Base-by-base conservation (phyloP, 192 early-diverging fungal species). In the Coemansia sp. region DNA sequence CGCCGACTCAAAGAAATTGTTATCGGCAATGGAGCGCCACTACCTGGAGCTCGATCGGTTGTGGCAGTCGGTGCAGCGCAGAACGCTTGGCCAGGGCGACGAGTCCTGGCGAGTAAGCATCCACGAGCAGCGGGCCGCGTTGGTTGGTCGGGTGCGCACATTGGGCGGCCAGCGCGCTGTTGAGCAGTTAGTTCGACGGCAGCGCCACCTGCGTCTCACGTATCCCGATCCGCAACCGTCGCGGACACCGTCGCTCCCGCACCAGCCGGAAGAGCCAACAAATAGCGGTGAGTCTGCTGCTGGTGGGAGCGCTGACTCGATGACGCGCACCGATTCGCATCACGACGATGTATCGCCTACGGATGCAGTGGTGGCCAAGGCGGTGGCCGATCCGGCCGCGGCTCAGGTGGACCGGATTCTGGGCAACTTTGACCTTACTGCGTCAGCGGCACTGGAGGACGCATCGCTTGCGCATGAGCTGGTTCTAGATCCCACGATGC, bases 41-140 rank as follows among this genome's bases (percentile, higher is more conserved):
- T 81, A 81, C 40, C 52, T 81, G 21, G 78, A 81, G 62, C 74
- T 81, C 54, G 73, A 81, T 32, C 69, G 65, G 22, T 61, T 81
- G 36, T 76, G 78, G 78, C 78, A 76, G 58, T 69, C 78, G 16
- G 78, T 81, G 18, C 78, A 81, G 70, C 66, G 68, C 12, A 45
- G 64, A 22, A 76, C 78, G 0, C 45, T 60, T 21, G 78, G 78
- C 63, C 65, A 72, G 52, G 78, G 78, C 8, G 78, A 81, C 55
- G 73, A 76, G 39, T 51, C 12, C 3, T 81, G 78, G 78, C 62
- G 70, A 21, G 51, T 63, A 39, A 70, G 73, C 0, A 81, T 81
- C 13, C 66, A 69, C 45, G 41, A 48, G 36, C 78, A 81, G 36
- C 63, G 70, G 26, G 54, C 59, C 3, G 66, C 72, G 26, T 26